A percentile compares a stretch with the other conserved stretches of the same genome.
phyloP scores from a whole-genome alignment of 1,284 basidiomycete genomes.

The Schizopora paradoxa region DNA sequence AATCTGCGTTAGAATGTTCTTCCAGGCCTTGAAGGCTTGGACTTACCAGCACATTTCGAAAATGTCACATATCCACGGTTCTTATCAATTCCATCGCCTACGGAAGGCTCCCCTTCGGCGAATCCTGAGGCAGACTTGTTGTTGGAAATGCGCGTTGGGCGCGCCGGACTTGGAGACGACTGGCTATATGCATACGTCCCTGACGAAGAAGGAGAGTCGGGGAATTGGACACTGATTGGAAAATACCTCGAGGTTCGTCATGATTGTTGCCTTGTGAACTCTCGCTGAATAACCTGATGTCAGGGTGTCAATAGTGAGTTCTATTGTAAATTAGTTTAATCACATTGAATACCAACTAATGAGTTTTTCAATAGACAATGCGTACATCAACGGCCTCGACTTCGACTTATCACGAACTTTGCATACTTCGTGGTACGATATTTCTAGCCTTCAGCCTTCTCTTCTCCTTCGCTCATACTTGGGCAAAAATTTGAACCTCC shows the following conservation, averaged over 20 bases:
- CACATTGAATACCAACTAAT: too few species aligned
- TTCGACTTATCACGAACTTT: constrained; percentile 31
- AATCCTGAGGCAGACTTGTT: constrained; percentile 27
- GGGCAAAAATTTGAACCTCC: not conserved
- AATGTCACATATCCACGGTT: constrained; percentile 41
- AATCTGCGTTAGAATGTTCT: constrained; percentile 29
- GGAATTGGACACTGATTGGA: constrained; percentile 31
- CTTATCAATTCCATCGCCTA: constrained; percentile 25
- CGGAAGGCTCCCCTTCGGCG: constrained; percentile 2
- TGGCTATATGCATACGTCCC: constrained; percentile 38
- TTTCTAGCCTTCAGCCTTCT: not conserved
- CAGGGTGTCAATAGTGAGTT: constrained; percentile 34
- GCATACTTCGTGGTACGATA: constrained; percentile 34
- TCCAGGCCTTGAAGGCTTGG: constrained; percentile 33
- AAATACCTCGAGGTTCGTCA: constrained; percentile 32
- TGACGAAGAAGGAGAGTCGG: constrained; percentile 19
- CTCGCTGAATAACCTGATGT: not conserved
- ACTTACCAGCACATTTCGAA: constrained; percentile 31
- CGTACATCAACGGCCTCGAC: constrained; percentile 43
- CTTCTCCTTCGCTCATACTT: not conserved
- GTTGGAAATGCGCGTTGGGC: constrained; percentile 36
- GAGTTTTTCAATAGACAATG: constrained; percentile 30
- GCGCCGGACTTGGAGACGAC: constrained; percentile 39
- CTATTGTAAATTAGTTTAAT: not conserved
- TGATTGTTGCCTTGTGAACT: constrained; percentile 9